Conservation (phyloP, 768 basidiomycete genomes). For the Calocera viscosa region DNA sequence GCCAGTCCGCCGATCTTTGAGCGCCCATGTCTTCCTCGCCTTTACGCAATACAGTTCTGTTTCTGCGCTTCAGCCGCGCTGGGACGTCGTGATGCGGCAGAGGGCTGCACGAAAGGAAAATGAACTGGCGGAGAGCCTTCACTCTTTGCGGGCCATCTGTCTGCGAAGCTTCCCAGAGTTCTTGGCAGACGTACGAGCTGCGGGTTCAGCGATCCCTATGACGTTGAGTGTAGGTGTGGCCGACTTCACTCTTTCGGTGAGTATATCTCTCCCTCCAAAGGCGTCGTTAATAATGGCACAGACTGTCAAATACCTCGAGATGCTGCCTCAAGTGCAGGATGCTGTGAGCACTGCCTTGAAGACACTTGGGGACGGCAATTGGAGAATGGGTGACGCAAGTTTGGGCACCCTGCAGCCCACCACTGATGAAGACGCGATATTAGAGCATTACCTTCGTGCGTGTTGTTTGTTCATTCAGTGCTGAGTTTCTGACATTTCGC, state of each 20-base stretch:
- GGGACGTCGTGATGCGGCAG: slow-evolving; percentile 51
- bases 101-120: slow-evolving; percentile 40
- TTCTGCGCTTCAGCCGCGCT: slow-evolving; percentile 40
- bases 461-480: slow-evolving; percentile 14
- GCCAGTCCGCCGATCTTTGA: slow-evolving; percentile 60
- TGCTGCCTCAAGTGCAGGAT: slow-evolving; percentile 53
- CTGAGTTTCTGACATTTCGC: neutral
- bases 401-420: slow-evolving; percentile 26
- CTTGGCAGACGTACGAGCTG: slow-evolving; percentile 45
- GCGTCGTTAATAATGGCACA: slow-evolving; percentile 30
- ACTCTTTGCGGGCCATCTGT: slow-evolving; percentile 52
- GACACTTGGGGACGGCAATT: slow-evolving; percentile 74
- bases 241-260: slow-evolving; percentile 37
- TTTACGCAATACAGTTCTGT: slow-evolving; percentile 55
- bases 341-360: slow-evolving; percentile 55
- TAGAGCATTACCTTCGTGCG: slow-evolving; percentile 68
- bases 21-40: slow-evolving; percentile 64
- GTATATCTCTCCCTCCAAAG: neutral
- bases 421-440: slow-evolving; percentile 35
- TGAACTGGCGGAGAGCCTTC: slow-evolving; percentile 59
- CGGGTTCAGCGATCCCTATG: slow-evolving; percentile 20
- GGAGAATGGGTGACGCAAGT: slow-evolving; percentile 72
- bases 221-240: slow-evolving; percentile 50
- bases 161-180: slow-evolving; percentile 76
- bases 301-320: slow-evolving; percentile 58